These are phyloP conservation scores for Gracilaria gracilis DNA, from an alignment of 23 red algal genomes.

Conservation along the genomic window DNA sequence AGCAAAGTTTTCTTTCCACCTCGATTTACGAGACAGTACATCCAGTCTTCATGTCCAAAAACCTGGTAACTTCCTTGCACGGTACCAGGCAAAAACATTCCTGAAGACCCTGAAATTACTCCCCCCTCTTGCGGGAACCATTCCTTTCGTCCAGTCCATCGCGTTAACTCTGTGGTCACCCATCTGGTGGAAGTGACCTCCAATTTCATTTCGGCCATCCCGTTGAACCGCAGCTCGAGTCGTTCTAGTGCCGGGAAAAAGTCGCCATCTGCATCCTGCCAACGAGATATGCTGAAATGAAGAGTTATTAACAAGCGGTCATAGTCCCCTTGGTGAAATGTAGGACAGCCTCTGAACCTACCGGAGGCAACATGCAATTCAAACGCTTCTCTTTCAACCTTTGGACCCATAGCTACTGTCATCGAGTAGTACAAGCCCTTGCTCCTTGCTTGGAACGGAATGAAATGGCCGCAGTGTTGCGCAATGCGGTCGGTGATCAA, in stretches of 20 bases:
- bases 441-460: conserved; percentile 6
- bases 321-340: conserved; percentile 7
- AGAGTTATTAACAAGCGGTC: not conserved
- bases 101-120: not conserved
- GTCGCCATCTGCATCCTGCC: not conserved
- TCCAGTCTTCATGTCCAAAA: not conserved
- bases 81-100: not conserved
- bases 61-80: not conserved
- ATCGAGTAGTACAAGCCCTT: conserved; percentile 7
- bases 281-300: not conserved
- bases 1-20: not conserved
- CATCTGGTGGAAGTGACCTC: not conserved
- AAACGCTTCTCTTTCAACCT: conserved; percentile 23
- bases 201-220: conserved; percentile 1
- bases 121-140: conserved; percentile 12
- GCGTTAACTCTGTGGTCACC: not conserved
- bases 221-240: conserved; percentile 8
- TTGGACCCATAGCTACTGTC: not conserved
- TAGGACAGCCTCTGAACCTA: not conserved
- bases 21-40: conserved; percentile 12
- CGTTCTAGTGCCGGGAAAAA: not conserved
- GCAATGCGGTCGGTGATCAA: conserved; percentile 3
- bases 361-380: not conserved
- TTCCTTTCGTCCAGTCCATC: conserved; percentile 11
- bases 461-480: not conserved